Evolutionary conservation across 2,329 filamentous ascomycete genomes (phyloP).

Genomic region (Ophiostoma tasmaniense): DNA sequence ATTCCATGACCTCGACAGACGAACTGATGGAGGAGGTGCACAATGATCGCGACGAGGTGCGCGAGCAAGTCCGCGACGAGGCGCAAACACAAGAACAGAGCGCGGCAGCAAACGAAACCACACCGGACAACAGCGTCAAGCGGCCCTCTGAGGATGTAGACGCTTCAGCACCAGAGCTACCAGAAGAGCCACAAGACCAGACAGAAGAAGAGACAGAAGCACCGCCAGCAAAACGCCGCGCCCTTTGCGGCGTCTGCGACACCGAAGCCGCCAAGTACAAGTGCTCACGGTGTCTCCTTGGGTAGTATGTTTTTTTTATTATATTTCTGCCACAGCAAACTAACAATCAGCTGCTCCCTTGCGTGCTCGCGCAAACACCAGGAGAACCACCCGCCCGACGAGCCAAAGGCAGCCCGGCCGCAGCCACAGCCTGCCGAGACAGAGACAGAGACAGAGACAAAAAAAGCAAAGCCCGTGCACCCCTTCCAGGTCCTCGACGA

Average conservation of each 20-base stretch:
- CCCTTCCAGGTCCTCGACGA: constrained; percentile 46
- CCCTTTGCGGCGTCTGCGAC: constrained; percentile 47
- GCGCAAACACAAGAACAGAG: background rate
- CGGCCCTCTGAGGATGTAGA: background rate
- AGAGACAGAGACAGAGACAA: background rate
- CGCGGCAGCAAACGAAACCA: background rate
- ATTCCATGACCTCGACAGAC: background rate
- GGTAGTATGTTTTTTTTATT: constrained; percentile 42
- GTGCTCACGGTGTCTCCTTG: constrained; percentile 48
- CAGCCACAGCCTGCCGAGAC: too few relatives aligned
- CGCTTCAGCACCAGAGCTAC: too few relatives aligned
- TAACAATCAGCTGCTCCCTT: constrained; percentile 46
- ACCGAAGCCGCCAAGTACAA: constrained; percentile 50
- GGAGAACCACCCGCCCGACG: constrained; percentile 26
- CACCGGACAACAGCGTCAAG: background rate
- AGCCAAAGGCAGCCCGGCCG: constrained; percentile 3
- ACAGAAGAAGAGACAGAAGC: constrained; percentile 13
- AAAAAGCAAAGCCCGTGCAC: constrained; percentile 24
- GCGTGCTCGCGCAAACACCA: constrained; percentile 37
- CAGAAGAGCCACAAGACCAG: too few relatives aligned
- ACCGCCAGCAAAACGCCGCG: constrained; percentile 18
- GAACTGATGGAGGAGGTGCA: background rate
- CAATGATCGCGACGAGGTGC: background rate
- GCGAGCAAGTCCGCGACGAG: background rate
- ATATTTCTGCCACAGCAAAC: background rate